Evolutionary conservation across 2,329 filamentous ascomycete genomes (phyloP), one percentile per base, ranked within the genome.

Genomic region (Cercospora beticola): DNA sequence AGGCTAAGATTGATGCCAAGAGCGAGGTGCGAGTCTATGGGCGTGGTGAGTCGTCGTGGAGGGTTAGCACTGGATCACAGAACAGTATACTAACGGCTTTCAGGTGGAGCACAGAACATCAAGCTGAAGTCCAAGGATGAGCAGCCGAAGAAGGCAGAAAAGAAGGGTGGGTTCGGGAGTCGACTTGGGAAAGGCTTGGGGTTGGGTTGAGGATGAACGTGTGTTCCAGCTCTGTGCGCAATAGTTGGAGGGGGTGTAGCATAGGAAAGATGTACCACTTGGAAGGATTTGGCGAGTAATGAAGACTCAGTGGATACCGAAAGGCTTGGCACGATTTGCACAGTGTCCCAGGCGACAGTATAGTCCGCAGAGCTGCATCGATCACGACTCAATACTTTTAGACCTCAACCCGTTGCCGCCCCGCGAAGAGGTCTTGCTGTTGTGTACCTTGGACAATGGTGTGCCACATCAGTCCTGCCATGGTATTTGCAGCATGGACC

Each of bases 21-120:
- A 83, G 82, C 65, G 83, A 86, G 71, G 78, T 85, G 18, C 79
- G 86, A 65, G 79, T 86, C 23, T 86, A 84, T 74, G 86, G 86
- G 60, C 80, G 86, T 81, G 86, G 86, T 87, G 73, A 80, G 83
- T 80, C 33, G 7, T n/a, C 40, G 14, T 36, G 18, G 62, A 43
- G 26, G 62, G 14, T 14, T 59, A 28, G 21, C 46, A 40, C 61
- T 59, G 18, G 36, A 28, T 71, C 66, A 66, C 74, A 23, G 36
- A 43, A 43, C 36, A 72, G 78, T 58, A 60, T 66, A 43, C 64
- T 69, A 30, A 69, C 59, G 8, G 59, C 72, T 12, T 67, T 57
- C 71, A 84, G 82, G 82, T 71, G 83, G 84, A 57, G 84, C 83
- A 46, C 86, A 87, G 74, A 85, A 87, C 73, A 82, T 84, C 68